Conservation (phyloP, 306 rosid species). For the Cicer cuneatum region DNA sequence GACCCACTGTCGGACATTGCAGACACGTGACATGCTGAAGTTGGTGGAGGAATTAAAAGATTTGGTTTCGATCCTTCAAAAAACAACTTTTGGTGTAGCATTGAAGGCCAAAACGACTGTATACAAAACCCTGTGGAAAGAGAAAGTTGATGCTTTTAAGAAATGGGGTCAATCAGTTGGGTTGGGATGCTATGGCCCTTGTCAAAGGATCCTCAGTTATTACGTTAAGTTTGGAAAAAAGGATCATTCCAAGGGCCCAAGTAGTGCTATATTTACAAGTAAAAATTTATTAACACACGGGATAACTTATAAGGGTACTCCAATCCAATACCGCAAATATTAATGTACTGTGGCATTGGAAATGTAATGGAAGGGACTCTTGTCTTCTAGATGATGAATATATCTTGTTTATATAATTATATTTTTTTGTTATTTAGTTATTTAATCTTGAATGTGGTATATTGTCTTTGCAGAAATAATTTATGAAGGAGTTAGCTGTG, state of each 20-base stretch:
- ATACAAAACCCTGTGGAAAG: neutral
- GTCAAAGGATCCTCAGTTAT: neutral
- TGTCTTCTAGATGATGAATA: too few species aligned
- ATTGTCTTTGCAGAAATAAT: too few species aligned
- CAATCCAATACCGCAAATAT: too few species aligned
- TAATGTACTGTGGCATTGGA: too few species aligned
- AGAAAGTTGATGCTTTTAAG: neutral
- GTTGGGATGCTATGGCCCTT: neutral
- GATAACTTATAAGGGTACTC: too few species aligned
- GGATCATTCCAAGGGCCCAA: constrained; percentile 52
- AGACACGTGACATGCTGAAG: neutral
- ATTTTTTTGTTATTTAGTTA: too few species aligned
- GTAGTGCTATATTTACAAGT: constrained; percentile 22
- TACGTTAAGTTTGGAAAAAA: constrained; percentile 50
- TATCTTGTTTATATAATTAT: too few species aligned
- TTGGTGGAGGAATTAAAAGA: neutral
- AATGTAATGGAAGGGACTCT: too few species aligned
- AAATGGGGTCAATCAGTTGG: neutral
- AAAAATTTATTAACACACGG: too few species aligned
- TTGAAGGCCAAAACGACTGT: neutral
- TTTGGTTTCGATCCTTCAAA: neutral
- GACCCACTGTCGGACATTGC: neutral
- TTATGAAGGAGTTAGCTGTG: too few species aligned
- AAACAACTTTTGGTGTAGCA: neutral
- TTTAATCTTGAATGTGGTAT: too few species aligned